phyloP scores from a whole-genome alignment of 1,284 basidiomycete genomes.

The Rhizopogon parksii region DNA sequence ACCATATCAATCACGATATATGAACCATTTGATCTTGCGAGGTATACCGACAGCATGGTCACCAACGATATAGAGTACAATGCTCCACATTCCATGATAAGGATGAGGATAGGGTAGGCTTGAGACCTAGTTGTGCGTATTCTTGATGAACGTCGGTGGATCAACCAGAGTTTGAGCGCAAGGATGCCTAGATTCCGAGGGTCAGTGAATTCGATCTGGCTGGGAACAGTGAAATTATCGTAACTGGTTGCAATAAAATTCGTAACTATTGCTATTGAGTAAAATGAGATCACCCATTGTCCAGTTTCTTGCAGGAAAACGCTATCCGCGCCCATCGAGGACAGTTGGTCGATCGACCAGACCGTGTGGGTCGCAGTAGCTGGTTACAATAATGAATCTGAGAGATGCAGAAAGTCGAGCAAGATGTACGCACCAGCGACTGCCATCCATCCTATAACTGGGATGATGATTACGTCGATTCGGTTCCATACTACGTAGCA shows the following conservation, averaged over 20 bases:
- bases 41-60: too few relatives aligned
- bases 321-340: neutral
- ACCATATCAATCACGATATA: too few relatives aligned
- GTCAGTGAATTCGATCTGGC: too few relatives aligned
- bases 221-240: too few relatives aligned
- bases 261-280: neutral
- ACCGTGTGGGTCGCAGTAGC: neutral
- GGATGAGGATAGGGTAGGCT: too few relatives aligned
- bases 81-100: too few relatives aligned
- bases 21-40: too few relatives aligned
- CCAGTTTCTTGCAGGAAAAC: neutral
- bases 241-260: slow-evolving; percentile 3
- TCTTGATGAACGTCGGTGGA: too few relatives aligned
- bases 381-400: neutral
- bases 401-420: neutral
- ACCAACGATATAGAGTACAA: too few relatives aligned
- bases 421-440: neutral
- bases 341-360: neutral
- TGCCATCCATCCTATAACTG: neutral
- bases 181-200: too few relatives aligned
- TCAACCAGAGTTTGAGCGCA: too few relatives aligned
- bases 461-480: neutral
- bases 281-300: slow-evolving; percentile 3
- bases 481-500: slow-evolving; percentile 1
- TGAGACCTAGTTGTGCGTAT: too few relatives aligned